A percentile compares a stretch with the other conserved stretches of the same genome.
Evolutionary conservation across 202 grass and related monocot species (phyloP).

Genomic region (Digitaria exilis): DNA sequence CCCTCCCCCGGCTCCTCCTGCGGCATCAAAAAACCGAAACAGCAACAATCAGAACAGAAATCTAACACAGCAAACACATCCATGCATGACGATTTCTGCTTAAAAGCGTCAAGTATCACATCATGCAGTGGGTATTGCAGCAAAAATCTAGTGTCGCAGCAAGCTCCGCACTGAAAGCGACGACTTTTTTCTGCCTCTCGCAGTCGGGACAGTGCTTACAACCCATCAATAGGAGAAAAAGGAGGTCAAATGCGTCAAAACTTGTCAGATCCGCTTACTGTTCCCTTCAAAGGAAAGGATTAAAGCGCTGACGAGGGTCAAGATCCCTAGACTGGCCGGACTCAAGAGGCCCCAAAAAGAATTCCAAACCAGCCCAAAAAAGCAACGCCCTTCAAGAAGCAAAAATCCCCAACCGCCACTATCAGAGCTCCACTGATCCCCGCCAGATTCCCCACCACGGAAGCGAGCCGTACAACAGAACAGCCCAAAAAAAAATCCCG

Average conservation of each 20-base stretch:
- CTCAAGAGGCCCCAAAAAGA: slow-evolving; percentile 36
- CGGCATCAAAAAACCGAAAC: slow-evolving; percentile 27
- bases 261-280: slow-evolving; percentile 57
- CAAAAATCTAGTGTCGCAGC: slow-evolving; percentile 24
- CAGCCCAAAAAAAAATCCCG: slow-evolving; percentile 29
- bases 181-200: slow-evolving; percentile 39
- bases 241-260: slow-evolving; percentile 54
- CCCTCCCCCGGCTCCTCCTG: slow-evolving; percentile 29
- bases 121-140: background rate
- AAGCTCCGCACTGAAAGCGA: slow-evolving; percentile 28
- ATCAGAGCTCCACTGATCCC: slow-evolving; percentile 40
- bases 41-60: slow-evolving; percentile 20
- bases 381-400: slow-evolving; percentile 51
- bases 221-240: slow-evolving; percentile 33
- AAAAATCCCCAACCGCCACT: slow-evolving; percentile 45
- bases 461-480: slow-evolving; percentile 32
- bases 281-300: slow-evolving; percentile 61
- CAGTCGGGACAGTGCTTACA: slow-evolving; percentile 22
- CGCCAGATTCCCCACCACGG: slow-evolving; percentile 44
- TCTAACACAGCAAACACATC: slow-evolving; percentile 5
- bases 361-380: slow-evolving; percentile 56
- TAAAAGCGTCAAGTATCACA: slow-evolving; percentile 1
- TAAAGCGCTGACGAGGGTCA: slow-evolving; percentile 65
- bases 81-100: background rate
- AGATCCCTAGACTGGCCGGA: slow-evolving; percentile 48